A percentile compares a stretch with the other conserved stretches of the same genome.
Conservation (phyloP, 2,329 filamentous ascomycete species). For the Hypoxylon sp. region DNA sequence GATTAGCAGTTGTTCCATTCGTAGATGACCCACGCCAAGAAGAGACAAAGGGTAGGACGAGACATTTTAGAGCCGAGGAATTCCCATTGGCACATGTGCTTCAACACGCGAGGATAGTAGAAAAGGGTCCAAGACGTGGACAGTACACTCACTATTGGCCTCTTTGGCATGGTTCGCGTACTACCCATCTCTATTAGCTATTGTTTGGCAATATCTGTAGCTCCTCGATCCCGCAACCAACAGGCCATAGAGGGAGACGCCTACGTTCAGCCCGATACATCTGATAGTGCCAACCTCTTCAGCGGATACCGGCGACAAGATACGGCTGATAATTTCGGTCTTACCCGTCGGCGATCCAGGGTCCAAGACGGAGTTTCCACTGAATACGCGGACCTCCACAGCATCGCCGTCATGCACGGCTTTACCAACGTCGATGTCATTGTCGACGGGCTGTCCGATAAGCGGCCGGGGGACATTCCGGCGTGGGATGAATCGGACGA, state of each 20-base stretch:
- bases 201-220: background rate
- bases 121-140: background rate
- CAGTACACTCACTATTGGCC: conserved; percentile 54
- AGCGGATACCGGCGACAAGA: conserved; percentile 66
- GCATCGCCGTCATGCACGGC: conserved; percentile 70
- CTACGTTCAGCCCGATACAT: conserved; percentile 70
- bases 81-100: conserved; percentile 5
- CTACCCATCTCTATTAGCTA: conserved; percentile 40
- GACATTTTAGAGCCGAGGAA: background rate
- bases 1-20: conserved; percentile 19
- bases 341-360: conserved; percentile 64
- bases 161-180: conserved; percentile 61
- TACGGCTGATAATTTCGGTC: conserved; percentile 61
- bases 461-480: conserved; percentile 59
- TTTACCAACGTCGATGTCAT: conserved; percentile 68
- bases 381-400: conserved; percentile 70
- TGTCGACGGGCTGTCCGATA: conserved; percentile 69
- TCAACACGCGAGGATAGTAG: background rate
- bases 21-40: conserved; percentile 5
- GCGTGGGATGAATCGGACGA: conserved; percentile 72
- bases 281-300: conserved; percentile 69
- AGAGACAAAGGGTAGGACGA: background rate
- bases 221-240: background rate
- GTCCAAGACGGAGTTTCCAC: conserved; percentile 69
- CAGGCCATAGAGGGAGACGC: conserved; percentile 28